phyloP scores from a whole-genome alignment of 2,329 filamentous ascomycete genomes.

The Fusarium nanum region DNA sequence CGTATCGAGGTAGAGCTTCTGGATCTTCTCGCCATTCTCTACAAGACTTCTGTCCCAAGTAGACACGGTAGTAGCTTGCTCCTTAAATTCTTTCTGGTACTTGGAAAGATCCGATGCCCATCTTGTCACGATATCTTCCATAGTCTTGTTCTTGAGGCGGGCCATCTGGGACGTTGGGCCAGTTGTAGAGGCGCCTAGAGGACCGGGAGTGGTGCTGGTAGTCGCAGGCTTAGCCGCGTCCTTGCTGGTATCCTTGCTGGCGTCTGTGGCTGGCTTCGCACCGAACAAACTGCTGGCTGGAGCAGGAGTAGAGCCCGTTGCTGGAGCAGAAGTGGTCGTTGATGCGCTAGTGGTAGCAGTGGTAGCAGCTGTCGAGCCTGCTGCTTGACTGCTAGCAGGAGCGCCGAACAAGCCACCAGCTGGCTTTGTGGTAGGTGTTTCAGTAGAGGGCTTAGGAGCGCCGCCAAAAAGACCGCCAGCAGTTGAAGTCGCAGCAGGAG shows the following conservation, averaged over 20 bases:
- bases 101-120: constrained; percentile 96
- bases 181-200: constrained; percentile 77
- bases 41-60: constrained; percentile 93
- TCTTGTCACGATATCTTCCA: constrained; percentile 97
- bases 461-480: constrained; percentile 44
- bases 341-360: constrained; percentile 41
- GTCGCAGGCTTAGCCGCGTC: constrained; percentile 48
- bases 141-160: constrained; percentile 96
- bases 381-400: constrained; percentile 33
- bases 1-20: constrained; percentile 90
- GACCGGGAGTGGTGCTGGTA: constrained; percentile 50
- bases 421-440: constrained; percentile 41
- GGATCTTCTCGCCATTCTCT: constrained; percentile 94
- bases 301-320: constrained; percentile 46
- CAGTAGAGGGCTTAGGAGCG: constrained; percentile 38
- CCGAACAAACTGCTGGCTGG: constrained; percentile 51
- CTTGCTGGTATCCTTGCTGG: constrained; percentile 44
- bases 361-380: constrained; percentile 43
- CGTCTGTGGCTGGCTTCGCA: constrained; percentile 49
- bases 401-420: constrained; percentile 45
- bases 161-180: constrained; percentile 88
- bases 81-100: constrained; percentile 96
- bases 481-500: constrained; percentile 45
- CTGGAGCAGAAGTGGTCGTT: constrained; percentile 45
- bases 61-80: constrained; percentile 87